Evolutionary conservation across 768 basidiomycete genomes (phyloP).

Genomic region (Cystobasidium tubakii): DNA sequence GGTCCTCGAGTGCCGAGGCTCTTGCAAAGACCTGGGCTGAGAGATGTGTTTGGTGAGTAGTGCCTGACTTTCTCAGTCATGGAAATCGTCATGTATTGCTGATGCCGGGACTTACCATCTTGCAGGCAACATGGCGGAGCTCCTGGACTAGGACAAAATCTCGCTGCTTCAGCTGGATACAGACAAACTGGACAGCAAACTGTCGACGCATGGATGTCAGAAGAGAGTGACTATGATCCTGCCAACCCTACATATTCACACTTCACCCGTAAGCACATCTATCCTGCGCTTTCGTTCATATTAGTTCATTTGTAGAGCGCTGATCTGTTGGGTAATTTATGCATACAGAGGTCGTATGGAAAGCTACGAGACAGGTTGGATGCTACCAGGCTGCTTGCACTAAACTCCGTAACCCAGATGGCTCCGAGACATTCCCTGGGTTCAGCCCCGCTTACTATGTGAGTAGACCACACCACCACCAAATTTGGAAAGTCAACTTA

Average conservation of each 20-base stretch:
- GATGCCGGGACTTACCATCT: background rate
- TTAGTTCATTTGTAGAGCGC: background rate
- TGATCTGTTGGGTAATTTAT: background rate
- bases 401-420: conserved; percentile 11
- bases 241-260: conserved; percentile 27
- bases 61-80: background rate
- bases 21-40: conserved; percentile 23
- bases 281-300: too few species aligned
- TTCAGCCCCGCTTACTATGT: background rate
- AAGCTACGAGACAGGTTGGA: conserved; percentile 18
- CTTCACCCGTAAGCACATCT: conserved; percentile 17
- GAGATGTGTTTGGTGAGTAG: conserved; percentile 21
- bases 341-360: conserved; percentile 34
- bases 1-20: background rate
- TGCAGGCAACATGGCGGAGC: conserved; percentile 20
- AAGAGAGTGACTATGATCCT: conserved; percentile 33
- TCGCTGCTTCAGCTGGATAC: conserved; percentile 22
- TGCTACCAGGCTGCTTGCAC: conserved; percentile 28
- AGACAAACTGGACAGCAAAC: conserved; percentile 11
- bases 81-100: background rate
- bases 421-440: conserved; percentile 11
- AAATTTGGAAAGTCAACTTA: too few species aligned
- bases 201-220: conserved; percentile 28
- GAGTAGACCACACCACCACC: too few species aligned
- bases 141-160: conserved; percentile 16